Conservation (phyloP, 805 yeast species). For the Pichia pseudocactophila region DNA sequence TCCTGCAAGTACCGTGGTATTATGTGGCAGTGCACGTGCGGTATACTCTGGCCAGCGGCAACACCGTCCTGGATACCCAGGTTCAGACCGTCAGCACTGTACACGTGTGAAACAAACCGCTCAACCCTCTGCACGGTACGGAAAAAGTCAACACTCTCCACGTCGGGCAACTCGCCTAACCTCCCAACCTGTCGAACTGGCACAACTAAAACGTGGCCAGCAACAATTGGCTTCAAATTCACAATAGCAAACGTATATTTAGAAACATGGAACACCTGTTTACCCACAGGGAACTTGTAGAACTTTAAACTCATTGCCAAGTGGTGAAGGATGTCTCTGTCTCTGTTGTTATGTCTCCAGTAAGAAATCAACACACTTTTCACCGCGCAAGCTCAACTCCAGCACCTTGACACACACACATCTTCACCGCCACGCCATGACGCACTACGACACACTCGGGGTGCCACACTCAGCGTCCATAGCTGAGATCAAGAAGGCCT, state of each 20-base stretch:
- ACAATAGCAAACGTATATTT: conserved; percentile 75
- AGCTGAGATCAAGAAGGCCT: conserved; percentile 66
- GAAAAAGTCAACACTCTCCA: conserved; percentile 74
- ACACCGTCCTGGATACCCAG: conserved; percentile 95
- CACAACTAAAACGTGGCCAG: conserved; percentile 88
- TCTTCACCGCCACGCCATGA: conserved; percentile 12
- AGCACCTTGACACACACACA: neutral
- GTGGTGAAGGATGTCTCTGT: no score
- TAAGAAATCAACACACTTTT: no score
- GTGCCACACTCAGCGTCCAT: conserved; percentile 45
- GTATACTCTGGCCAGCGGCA: conserved; percentile 92
- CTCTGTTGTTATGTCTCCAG: no score
- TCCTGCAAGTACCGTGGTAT: conserved; percentile 73
- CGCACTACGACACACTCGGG: conserved; percentile 56
- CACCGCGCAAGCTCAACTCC: neutral
- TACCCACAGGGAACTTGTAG: conserved; percentile 44
- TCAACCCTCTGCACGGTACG: conserved; percentile 63
- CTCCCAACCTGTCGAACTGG: conserved; percentile 66
- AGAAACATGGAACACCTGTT: conserved; percentile 51
- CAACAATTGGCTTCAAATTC: conserved; percentile 82
- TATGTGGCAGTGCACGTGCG: conserved; percentile 89
- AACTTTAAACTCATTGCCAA: conserved; percentile 31
- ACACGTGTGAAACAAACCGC: conserved; percentile 53
- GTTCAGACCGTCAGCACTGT: conserved; percentile 76
- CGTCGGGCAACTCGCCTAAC: conserved; percentile 58